Percentiles rank a stretch among this genome's conserved stretches.
These are phyloP conservation scores for Acanthamoeba castellanii DNA, from an alignment of 208 protist species.

Conservation along the genomic window DNA sequence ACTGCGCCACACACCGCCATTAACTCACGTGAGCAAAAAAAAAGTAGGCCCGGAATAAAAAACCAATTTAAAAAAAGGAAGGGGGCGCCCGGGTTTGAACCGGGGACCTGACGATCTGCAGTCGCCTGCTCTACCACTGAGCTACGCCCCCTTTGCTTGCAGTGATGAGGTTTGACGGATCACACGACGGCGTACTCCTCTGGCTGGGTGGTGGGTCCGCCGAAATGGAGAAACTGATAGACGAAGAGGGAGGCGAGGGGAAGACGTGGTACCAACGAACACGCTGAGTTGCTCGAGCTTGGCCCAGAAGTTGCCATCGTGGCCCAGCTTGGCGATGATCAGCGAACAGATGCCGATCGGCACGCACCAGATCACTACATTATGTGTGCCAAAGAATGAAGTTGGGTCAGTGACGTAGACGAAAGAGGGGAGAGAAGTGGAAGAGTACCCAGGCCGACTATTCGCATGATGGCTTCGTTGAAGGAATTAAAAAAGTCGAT, in stretches of 20 bases:
- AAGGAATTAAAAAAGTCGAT: slow-evolving; percentile 72
- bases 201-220: not conserved
- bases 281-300: slow-evolving; percentile 61
- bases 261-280: slow-evolving; percentile 5
- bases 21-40: too few species aligned
- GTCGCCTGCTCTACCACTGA: slow-evolving; percentile 58
- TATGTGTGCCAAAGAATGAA: too few species aligned
- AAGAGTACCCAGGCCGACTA: slow-evolving; percentile 50
- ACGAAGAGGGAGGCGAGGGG: not conserved
- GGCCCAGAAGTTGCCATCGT: slow-evolving; percentile 53
- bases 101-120: slow-evolving; percentile 50
- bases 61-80: not conserved
- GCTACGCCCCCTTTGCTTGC: not conserved
- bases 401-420: not conserved
- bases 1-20: not conserved
- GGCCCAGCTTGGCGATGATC: slow-evolving; percentile 46
- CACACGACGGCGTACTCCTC: too few species aligned
- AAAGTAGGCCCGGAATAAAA: not conserved
- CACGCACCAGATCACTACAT: slow-evolving; percentile 62
- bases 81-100: slow-evolving; percentile 46
- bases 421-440: not conserved
- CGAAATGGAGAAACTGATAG: not conserved
- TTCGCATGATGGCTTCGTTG: slow-evolving; percentile 72
- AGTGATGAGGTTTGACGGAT: not conserved
- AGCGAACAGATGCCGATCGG: slow-evolving; percentile 72